phyloP scores from a whole-genome alignment of 768 basidiomycete species.

The Mycena pura region DNA sequence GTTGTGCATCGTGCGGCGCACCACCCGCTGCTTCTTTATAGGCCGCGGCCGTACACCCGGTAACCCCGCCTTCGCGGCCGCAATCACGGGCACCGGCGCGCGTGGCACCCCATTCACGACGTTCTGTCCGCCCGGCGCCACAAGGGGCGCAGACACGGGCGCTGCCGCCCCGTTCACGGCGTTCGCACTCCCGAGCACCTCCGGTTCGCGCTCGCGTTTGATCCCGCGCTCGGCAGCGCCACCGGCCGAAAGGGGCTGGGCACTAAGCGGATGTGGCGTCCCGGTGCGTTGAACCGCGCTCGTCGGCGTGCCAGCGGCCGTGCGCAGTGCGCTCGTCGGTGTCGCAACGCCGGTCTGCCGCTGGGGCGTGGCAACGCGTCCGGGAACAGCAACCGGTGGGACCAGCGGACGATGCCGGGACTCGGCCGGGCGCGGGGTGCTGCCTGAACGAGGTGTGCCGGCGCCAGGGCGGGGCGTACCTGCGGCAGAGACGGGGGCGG shows the following conservation, averaged over 20 bases:
- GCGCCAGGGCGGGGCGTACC: constrained; percentile 33
- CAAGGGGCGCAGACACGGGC: constrained; percentile 5
- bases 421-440: constrained; percentile 43
- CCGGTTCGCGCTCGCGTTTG: constrained; percentile 33
- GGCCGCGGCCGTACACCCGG: constrained; percentile 69
- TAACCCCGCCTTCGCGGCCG: constrained; percentile 65
- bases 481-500: constrained; percentile 39
- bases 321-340: constrained; percentile 28
- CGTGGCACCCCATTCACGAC: constrained; percentile 18
- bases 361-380: constrained; percentile 32
- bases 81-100: constrained; percentile 36
- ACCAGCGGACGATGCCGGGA: constrained; percentile 29
- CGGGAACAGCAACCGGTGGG: constrained; percentile 26
- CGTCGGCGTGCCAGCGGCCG: constrained; percentile 37
- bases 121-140: constrained; percentile 3
- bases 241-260: constrained; percentile 15
- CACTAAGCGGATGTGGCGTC: constrained; percentile 22
- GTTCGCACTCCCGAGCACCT: constrained; percentile 42
- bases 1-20: constrained; percentile 41
- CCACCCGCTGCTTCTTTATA: constrained; percentile 79
- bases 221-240: constrained; percentile 24
- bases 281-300: constrained; percentile 33
- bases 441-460: constrained; percentile 33
- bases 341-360: constrained; percentile 28
- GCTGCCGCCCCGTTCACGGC: constrained; percentile 21